These are phyloP conservation scores for Phytophthora citrophthora DNA, from an alignment of 352 stramenopile genomes.

Conservation along the genomic window DNA sequence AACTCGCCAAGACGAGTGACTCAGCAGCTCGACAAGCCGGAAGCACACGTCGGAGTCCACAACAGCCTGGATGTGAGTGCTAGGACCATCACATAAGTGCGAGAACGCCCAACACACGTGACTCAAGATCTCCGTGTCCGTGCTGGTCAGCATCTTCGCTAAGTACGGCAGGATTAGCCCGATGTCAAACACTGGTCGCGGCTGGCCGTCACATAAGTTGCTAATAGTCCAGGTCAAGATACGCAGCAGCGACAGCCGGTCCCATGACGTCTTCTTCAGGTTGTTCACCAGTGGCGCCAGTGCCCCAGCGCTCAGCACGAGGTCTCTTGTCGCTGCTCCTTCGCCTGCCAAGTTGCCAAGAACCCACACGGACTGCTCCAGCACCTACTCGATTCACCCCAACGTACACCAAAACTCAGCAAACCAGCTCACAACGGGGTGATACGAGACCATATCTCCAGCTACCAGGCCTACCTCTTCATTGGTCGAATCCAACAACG, in stretches of 20 bases:
- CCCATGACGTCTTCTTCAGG: conserved; percentile 87
- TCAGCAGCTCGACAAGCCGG: conserved; percentile 94
- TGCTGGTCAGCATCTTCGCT: conserved; percentile 92
- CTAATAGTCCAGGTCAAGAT: conserved; percentile 94
- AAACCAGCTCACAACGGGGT: conserved; percentile 28
- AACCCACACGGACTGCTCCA: conserved; percentile 95
- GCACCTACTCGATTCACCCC: conserved; percentile 60
- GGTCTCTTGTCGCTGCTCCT: conserved; percentile 86
- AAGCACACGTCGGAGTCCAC: conserved; percentile 91
- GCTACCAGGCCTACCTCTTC: conserved; percentile 75
- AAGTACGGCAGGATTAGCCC: conserved; percentile 88
- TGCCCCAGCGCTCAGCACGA: conserved; percentile 87
- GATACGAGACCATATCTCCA: conserved; percentile 24
- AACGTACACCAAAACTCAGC: conserved; percentile 38
- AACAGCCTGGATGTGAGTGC: conserved; percentile 96
- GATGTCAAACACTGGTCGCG: conserved; percentile 90
- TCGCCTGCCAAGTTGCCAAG: conserved; percentile 93
- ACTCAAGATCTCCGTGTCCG: conserved; percentile 95
- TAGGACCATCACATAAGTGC: conserved; percentile 97
- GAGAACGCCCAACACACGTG: conserved; percentile 97
- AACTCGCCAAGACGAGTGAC: conserved; percentile 94
- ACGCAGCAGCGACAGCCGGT: conserved; percentile 85
- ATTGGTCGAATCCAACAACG: conserved; percentile 89
- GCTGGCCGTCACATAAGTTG: conserved; percentile 93
- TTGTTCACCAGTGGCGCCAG: conserved; percentile 89